Evolutionary conservation across 163 green algal genomes (phyloP).

Genomic region (Volvox carteri): DNA sequence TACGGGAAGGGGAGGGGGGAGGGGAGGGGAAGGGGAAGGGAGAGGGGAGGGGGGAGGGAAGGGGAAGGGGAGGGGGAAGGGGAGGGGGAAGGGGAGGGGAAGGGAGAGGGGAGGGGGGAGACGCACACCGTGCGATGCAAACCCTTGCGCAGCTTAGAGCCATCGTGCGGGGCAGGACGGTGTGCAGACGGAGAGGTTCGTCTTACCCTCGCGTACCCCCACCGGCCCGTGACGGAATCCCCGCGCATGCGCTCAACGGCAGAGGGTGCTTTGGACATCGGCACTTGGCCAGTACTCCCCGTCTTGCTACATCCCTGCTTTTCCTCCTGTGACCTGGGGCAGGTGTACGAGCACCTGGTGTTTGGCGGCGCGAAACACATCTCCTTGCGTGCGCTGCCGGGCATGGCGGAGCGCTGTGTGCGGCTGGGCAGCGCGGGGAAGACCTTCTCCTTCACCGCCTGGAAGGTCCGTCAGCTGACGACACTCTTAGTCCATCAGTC

Average conservation of each 20-base stretch:
- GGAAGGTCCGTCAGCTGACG: slow-evolving; percentile 92
- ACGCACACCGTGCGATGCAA: not conserved
- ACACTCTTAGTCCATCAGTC: no score
- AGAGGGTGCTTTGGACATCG: no score
- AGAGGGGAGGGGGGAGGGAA: not conserved
- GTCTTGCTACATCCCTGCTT: no score
- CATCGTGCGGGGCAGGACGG: no score
- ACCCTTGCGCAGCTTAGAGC: not conserved
- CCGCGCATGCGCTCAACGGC: no score
- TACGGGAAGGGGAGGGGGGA: not conserved
- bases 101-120: not conserved
- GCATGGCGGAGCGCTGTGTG: slow-evolving; percentile 81
- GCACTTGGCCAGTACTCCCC: no score
- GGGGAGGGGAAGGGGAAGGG: not conserved
- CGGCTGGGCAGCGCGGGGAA: slow-evolving; percentile 89
- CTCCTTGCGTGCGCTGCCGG: slow-evolving; percentile 74
- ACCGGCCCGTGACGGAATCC: no score
- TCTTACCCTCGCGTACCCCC: no score
- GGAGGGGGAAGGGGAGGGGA: slow-evolving; percentile 21
- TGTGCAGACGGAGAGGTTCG: no score
- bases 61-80: not conserved
- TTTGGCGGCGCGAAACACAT: slow-evolving; percentile 77
- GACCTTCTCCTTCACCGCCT: slow-evolving; percentile 91
- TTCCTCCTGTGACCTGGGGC: no score
- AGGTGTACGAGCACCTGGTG: slow-evolving; percentile 89